A percentile compares a stretch with the other conserved stretches of the same genome.
phyloP scores from a whole-genome alignment of 2,329 filamentous ascomycete species.

The Fusarium praegraminearum region DNA sequence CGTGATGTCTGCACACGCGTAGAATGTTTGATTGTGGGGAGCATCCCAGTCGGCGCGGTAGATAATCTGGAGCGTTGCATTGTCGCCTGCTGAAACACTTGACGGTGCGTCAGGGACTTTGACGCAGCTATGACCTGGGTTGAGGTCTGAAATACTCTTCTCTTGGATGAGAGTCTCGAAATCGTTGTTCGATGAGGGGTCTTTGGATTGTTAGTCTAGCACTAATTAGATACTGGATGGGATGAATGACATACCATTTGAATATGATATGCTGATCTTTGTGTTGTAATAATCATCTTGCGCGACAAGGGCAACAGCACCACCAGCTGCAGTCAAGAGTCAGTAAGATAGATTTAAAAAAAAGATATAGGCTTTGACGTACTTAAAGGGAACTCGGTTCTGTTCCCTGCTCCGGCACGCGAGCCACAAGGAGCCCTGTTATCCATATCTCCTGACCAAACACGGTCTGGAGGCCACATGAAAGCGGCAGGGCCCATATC shows the following conservation, averaged over 20 bases:
- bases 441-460: conserved; percentile 66
- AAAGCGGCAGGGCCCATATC: conserved; percentile 68
- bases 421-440: conserved; percentile 70
- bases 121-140: conserved; percentile 62
- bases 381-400: conserved; percentile 69
- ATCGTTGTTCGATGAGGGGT: conserved; percentile 56
- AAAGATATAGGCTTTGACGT: background rate
- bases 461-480: conserved; percentile 69
- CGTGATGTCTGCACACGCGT: conserved; percentile 63
- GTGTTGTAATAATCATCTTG: conserved; percentile 69
- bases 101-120: conserved; percentile 52
- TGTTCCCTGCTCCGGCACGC: conserved; percentile 58
- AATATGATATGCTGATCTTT: conserved; percentile 65
- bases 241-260: conserved; percentile 53
- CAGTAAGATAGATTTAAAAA: background rate
- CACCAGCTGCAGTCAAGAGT: conserved; percentile 57
- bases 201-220: conserved; percentile 34
- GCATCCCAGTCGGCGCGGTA: conserved; percentile 60
- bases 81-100: conserved; percentile 55
- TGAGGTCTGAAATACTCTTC: conserved; percentile 54
- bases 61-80: conserved; percentile 63
- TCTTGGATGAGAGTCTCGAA: conserved; percentile 55
- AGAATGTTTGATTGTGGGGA: conserved; percentile 60
- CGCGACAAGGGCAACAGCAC: conserved; percentile 65
- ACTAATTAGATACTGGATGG: background rate